A percentile compares a stretch with the other conserved stretches of the same genome.
These are phyloP conservation scores for Candida gigantensis DNA, from an alignment of 1,139 yeast species.

Conservation along the genomic window DNA sequence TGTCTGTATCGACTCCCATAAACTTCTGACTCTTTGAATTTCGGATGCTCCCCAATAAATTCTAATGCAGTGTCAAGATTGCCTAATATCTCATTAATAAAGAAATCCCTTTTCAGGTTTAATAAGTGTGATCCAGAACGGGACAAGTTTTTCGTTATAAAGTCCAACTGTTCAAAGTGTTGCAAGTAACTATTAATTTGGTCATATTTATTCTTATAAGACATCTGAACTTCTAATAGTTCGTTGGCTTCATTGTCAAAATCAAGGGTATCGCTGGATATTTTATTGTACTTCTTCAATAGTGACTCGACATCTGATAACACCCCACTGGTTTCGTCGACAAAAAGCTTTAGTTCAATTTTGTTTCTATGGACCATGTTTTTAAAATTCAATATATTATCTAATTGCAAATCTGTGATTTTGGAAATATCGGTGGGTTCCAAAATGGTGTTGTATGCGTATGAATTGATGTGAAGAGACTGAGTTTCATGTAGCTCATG, in stretches of 20 bases:
- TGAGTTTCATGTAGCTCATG: constrained; percentile 36
- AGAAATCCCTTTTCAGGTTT: constrained; percentile 16
- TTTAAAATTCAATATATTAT: constrained; percentile 39
- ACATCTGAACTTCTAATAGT: constrained; percentile 52
- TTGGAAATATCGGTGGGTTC: constrained; percentile 31
- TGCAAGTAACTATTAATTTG: constrained; percentile 56
- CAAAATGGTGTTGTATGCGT: constrained; percentile 40
- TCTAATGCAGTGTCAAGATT: constrained; percentile 58
- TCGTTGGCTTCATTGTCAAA: constrained; percentile 61
- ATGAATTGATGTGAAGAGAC: constrained; percentile 31
- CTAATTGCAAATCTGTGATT: constrained; percentile 32
- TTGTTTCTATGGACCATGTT: constrained; percentile 38
- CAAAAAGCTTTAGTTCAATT: constrained; percentile 35
- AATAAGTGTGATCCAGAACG: constrained; percentile 71
- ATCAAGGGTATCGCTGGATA: constrained; percentile 59
- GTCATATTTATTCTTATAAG: constrained; percentile 43
- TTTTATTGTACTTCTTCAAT: constrained; percentile 53
- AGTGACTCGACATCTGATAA: constrained; percentile 44
- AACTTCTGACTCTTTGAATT: constrained; percentile 68
- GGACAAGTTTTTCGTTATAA: constrained; percentile 67
- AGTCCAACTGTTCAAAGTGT: constrained; percentile 70
- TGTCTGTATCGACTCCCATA: constrained; percentile 78
- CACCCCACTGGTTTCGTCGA: constrained; percentile 43
- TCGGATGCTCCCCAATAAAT: constrained; percentile 38
- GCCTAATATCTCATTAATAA: constrained; percentile 40